Conservation (phyloP, 2,329 filamentous ascomycete species). For the Chalaropsis thielavioides region DNA sequence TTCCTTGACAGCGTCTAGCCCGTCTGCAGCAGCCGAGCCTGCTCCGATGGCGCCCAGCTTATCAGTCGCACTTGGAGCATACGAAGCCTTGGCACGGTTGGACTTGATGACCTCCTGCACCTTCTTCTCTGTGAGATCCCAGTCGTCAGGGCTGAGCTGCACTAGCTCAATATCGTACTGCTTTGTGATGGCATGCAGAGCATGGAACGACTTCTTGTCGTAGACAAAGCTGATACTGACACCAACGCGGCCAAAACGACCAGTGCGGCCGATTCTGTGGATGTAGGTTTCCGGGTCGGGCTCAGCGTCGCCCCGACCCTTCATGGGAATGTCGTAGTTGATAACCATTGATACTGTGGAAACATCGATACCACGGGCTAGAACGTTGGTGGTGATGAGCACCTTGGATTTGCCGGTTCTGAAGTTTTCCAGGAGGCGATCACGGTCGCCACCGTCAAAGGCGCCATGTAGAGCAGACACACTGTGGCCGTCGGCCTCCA, state of each 20-base stretch:
- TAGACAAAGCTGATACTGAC: conserved; percentile 93
- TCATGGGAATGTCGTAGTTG: conserved; percentile 82
- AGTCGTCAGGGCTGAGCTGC: conserved; percentile 70
- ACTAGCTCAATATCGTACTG: conserved; percentile 72
- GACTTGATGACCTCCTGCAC: conserved; percentile 72
- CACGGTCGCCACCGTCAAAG: conserved; percentile 70
- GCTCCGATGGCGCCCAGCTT: conserved; percentile 19
- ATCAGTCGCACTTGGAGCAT: conserved; percentile 34
- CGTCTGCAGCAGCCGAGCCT: conserved; percentile 20
- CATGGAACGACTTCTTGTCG: conserved; percentile 65
- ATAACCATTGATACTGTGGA: conserved; percentile 93
- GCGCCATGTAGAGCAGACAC: conserved; percentile 82
- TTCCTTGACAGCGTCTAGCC: conserved; percentile 1
- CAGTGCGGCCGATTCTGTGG: conserved; percentile 92
- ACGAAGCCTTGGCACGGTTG: conserved; percentile 42
- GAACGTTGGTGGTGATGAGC: conserved; percentile 91
- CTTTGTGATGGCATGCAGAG: conserved; percentile 63
- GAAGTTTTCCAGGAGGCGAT: conserved; percentile 75
- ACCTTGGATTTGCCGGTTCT: conserved; percentile 80
- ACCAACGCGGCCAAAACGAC: conserved; percentile 89
- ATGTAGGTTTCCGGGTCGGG: conserved; percentile 93
- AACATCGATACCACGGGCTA: conserved; percentile 87
- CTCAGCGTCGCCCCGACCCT: conserved; percentile 60
- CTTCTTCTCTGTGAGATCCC: conserved; percentile 74
- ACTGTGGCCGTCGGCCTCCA: conserved; percentile 79